Evolutionary conservation across 352 stramenopile genomes (phyloP).

Genomic region (Phytophthora citricola): DNA sequence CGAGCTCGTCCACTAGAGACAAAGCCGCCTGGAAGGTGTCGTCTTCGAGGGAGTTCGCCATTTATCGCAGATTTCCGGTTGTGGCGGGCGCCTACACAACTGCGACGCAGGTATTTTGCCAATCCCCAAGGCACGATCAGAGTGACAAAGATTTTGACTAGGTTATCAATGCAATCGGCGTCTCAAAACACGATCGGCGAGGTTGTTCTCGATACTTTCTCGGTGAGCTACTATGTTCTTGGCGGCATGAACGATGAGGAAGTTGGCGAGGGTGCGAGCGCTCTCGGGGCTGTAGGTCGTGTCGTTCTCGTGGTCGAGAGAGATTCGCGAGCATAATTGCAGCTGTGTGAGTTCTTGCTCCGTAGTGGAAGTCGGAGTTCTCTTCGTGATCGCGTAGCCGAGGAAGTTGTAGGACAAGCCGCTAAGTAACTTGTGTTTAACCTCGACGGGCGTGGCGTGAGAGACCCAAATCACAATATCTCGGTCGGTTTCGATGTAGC

Average conservation of each 20-base stretch:
- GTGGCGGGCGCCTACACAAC: slow-evolving; percentile 1
- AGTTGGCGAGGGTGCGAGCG: slow-evolving; percentile 48
- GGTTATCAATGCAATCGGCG: slow-evolving; percentile 9
- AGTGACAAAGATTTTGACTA: too few relatives aligned
- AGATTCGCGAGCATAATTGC: slow-evolving; percentile 58
- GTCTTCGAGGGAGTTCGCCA: not conserved
- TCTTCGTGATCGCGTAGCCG: slow-evolving; percentile 65
- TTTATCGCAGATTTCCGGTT: not conserved
- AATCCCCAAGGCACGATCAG: too few relatives aligned
- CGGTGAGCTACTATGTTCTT: slow-evolving; percentile 44
- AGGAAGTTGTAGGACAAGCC: slow-evolving; percentile 53
- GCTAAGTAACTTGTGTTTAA: slow-evolving; percentile 47
- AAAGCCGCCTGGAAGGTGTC: slow-evolving; percentile 5
- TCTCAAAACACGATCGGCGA: slow-evolving; percentile 18
- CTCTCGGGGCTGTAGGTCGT: slow-evolving; percentile 33
- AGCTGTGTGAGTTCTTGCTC: slow-evolving; percentile 45
- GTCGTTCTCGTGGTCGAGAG: slow-evolving; percentile 44
- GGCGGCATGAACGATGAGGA: slow-evolving; percentile 47
- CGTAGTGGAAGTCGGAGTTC: slow-evolving; percentile 22
- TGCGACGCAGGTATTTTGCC: not conserved
- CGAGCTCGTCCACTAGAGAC: slow-evolving; percentile 4
- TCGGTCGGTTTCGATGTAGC: slow-evolving; percentile 59
- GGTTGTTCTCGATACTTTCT: slow-evolving; percentile 55
- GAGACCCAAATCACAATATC: slow-evolving; percentile 68
- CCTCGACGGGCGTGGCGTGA: slow-evolving; percentile 54